These are phyloP conservation scores for Dothiorella sarmentorum DNA, from an alignment of 2,329 filamentous ascomycete species.

Conservation along the genomic window DNA sequence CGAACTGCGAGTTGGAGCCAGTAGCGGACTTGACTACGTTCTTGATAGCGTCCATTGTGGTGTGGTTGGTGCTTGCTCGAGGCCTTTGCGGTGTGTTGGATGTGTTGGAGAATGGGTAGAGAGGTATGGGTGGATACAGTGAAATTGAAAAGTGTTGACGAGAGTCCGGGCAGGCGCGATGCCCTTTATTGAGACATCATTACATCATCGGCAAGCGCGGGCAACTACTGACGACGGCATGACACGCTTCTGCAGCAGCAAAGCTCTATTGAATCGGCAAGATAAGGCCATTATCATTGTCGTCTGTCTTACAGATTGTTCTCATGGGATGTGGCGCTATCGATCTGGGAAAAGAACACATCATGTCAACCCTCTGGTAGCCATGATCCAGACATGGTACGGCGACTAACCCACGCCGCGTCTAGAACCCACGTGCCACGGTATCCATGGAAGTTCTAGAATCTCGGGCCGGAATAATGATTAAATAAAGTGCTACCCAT, in stretches of 20 bases:
- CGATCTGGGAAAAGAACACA: not conserved
- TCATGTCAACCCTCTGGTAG: not conserved
- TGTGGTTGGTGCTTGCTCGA: too few relatives aligned
- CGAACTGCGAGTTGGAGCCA: conserved; percentile 7
- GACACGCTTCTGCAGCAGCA: not conserved
- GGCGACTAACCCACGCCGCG: too few relatives aligned
- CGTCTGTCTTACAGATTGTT: too few relatives aligned
- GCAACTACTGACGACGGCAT: not conserved
- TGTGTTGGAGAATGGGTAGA: not conserved
- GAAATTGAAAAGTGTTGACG: not conserved
- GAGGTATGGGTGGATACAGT: not conserved
- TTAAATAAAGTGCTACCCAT: too few relatives aligned
- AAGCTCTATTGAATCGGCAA: too few relatives aligned
- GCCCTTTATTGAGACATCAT: not conserved
- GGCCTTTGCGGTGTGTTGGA: too few relatives aligned
- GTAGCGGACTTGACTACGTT: conserved; percentile 1
- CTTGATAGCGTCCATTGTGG: not conserved
- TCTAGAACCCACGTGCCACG: too few relatives aligned
- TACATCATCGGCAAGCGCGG: not conserved
- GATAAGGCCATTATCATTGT: too few relatives aligned
- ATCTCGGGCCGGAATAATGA: too few relatives aligned
- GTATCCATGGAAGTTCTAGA: too few relatives aligned
- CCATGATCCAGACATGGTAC: not conserved
- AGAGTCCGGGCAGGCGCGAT: not conserved
- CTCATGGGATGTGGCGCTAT: too few relatives aligned